Evolutionary conservation across 148 eudicot species (phyloP).

Genomic region (Silene latifolia): DNA sequence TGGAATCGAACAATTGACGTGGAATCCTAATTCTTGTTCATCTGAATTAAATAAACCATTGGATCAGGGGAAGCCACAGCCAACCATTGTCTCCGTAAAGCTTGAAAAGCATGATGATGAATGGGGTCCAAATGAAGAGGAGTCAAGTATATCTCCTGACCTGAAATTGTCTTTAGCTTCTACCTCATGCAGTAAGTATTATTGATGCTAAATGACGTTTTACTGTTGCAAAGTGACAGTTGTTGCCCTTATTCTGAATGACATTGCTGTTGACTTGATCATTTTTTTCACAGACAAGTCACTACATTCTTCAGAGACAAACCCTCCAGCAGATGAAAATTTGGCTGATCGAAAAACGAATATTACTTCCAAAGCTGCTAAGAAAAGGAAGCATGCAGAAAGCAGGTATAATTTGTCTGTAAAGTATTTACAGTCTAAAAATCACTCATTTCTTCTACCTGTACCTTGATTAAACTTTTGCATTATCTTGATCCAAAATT

Average conservation of each 20-base stretch:
- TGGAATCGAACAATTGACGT: constrained; percentile 24
- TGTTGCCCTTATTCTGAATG: constrained; percentile 12
- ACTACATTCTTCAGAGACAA: constrained; percentile 29
- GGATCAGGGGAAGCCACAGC: constrained; percentile 27
- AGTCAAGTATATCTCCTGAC: constrained; percentile 32
- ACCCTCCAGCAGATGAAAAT: constrained; percentile 24
- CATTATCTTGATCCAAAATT: constrained; percentile 9
- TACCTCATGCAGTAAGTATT: constrained; percentile 34
- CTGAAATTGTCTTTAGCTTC: constrained; percentile 35
- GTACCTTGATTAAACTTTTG: constrained; percentile 2
- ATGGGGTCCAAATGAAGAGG: constrained; percentile 30
- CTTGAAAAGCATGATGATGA: constrained; percentile 23
- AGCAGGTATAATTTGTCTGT: constrained; percentile 38
- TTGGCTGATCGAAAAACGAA: constrained; percentile 33
- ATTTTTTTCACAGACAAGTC: constrained; percentile 26
- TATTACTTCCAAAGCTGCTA: constrained; percentile 26
- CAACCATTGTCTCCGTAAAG: constrained; percentile 24
- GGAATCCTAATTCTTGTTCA: constrained; percentile 25
- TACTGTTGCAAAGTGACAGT: background rate
- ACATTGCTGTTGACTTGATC: constrained; percentile 16
- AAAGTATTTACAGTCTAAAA: background rate
- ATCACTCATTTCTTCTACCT: background rate
- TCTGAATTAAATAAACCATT: constrained; percentile 26
- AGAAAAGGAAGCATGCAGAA: constrained; percentile 59
- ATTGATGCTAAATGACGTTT: background rate